Percentiles rank a stretch among this genome's conserved stretches.
Evolutionary conservation across 2,329 filamentous ascomycete species (phyloP).

Genomic region (Colletotrichum filicis): DNA sequence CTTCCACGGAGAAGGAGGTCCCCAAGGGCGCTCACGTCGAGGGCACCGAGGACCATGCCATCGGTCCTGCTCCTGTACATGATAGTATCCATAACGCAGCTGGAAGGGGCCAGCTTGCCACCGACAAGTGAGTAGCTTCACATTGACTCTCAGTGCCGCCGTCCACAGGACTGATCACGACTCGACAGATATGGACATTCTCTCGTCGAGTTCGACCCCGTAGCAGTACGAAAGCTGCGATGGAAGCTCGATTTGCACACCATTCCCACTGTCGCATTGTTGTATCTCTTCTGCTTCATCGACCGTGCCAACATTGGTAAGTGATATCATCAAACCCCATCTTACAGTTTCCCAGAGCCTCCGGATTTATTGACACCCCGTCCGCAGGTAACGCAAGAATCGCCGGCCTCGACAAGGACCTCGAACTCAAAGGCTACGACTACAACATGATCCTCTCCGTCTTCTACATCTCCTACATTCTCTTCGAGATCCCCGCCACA

Average conservation of each 20-base stretch:
- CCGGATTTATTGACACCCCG: neutral
- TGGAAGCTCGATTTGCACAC: conserved; percentile 74
- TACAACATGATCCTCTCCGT: conserved; percentile 76
- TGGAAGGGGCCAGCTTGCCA: conserved; percentile 56
- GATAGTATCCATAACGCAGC: conserved; percentile 44
- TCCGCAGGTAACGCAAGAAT: conserved; percentile 72
- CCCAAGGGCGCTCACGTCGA: conserved; percentile 18
- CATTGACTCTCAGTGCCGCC: neutral
- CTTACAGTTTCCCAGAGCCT: no score
- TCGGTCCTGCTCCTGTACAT: conserved; percentile 19
- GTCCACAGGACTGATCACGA: neutral
- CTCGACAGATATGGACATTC: conserved; percentile 57
- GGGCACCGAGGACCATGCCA: conserved; percentile 21
- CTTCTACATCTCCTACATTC: conserved; percentile 79
- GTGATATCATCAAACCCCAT: conserved; percentile 21
- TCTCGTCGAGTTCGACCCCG: conserved; percentile 64
- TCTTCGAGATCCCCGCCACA: conserved; percentile 78
- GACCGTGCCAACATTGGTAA: conserved; percentile 79
- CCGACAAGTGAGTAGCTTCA: conserved; percentile 51
- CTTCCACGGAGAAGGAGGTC: conserved; percentile 22
- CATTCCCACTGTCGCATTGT: conserved; percentile 71
- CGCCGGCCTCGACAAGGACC: conserved; percentile 72
- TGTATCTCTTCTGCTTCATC: conserved; percentile 81
- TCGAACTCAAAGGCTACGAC: conserved; percentile 69
- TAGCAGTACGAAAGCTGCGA: conserved; percentile 67